Percentiles rank a stretch among this genome's conserved stretches.
Conservation (phyloP, 352 stramenopile species). For the Globisporangium solare region DNA sequence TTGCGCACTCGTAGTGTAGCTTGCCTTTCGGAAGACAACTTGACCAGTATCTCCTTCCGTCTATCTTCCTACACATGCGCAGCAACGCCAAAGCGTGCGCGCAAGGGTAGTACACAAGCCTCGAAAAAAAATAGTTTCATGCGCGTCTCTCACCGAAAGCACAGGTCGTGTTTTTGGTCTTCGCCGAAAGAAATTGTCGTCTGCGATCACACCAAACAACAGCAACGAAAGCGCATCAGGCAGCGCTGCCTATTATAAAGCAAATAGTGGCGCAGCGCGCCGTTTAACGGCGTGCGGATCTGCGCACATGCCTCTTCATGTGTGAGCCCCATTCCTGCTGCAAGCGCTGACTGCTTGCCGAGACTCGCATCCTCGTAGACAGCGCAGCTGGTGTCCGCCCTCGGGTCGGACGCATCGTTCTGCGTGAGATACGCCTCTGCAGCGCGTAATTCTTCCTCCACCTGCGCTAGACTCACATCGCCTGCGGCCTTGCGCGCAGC, state of each 20-base stretch:
- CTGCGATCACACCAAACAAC: background rate
- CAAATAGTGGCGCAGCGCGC: background rate
- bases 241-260: no score
- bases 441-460: slow-evolving; percentile 59
- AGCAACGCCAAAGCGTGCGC: no score
- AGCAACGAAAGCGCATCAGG: background rate
- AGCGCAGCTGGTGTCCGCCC: background rate
- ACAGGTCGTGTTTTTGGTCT: slow-evolving; percentile 28
- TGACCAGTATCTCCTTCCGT: slow-evolving; percentile 57
- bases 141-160: slow-evolving; percentile 23
- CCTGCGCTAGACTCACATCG: slow-evolving; percentile 44
- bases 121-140: background rate
- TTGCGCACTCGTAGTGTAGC: slow-evolving; percentile 21
- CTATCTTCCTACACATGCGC: slow-evolving; percentile 39
- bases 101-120: background rate
- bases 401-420: background rate
- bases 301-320: background rate
- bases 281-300: background rate
- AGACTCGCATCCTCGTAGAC: no score
- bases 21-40: slow-evolving; percentile 54
- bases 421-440: slow-evolving; percentile 59
- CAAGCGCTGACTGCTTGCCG: background rate
- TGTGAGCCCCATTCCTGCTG: background rate
- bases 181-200: slow-evolving; percentile 20
- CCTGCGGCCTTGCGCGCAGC: slow-evolving; percentile 6